These are phyloP conservation scores for Stephania japonica DNA, from an alignment of 164 flowering plant species.

Conservation along the genomic window DNA sequence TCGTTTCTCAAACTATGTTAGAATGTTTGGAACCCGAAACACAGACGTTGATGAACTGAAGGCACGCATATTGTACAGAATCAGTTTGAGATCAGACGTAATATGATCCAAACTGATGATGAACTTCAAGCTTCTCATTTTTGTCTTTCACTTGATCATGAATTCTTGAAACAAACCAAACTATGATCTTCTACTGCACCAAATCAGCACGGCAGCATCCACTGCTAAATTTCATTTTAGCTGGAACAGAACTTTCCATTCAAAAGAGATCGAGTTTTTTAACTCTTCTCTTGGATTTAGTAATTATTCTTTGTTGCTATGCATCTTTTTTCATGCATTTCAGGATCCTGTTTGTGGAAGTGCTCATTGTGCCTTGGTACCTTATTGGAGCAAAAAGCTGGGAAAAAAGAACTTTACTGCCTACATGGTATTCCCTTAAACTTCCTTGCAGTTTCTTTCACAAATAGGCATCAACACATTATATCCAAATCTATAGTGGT, in stretches of 20 bases:
- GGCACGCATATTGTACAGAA: too few relatives aligned
- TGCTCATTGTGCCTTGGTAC: constrained; percentile 69
- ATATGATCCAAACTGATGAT: too few relatives aligned
- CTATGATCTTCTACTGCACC: too few relatives aligned
- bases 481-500: too few relatives aligned
- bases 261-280: not conserved
- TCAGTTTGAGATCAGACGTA: too few relatives aligned
- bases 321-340: constrained; percentile 5
- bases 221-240: not conserved
- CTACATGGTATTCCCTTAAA: constrained; percentile 34
- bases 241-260: not conserved
- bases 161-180: too few relatives aligned
- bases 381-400: constrained; percentile 69
- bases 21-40: not conserved
- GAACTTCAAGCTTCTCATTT: too few relatives aligned
- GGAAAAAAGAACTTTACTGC: constrained; percentile 61
- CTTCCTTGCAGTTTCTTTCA: constrained; percentile 7
- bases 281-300: not conserved
- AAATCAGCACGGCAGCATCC: not conserved
- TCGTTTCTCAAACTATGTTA: not conserved
- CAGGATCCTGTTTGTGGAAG: constrained; percentile 91
- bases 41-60: too few relatives aligned
- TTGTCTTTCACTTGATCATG: too few relatives aligned
- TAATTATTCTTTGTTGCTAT: too few relatives aligned
- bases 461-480: not conserved